Conservation (phyloP, 805 yeast genomes). For the Debaryomyces hansenii region DNA sequence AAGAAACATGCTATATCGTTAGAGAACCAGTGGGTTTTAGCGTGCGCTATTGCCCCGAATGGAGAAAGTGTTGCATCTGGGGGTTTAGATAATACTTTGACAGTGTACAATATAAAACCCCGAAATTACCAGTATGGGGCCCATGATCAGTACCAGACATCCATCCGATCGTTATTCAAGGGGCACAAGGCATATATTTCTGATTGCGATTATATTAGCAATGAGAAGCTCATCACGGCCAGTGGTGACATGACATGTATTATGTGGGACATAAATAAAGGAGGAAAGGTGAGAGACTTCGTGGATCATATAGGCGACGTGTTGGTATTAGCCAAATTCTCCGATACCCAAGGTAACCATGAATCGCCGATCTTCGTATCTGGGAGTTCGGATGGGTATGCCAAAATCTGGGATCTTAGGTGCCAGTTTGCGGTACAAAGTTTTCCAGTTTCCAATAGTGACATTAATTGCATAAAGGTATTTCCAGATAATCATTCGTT, state of each 20-base stretch:
- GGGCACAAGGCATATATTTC: constrained; percentile 85
- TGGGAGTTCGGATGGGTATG: constrained; percentile 69
- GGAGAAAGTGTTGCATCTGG: constrained; percentile 72
- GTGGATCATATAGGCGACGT: constrained; percentile 75
- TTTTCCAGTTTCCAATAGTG: constrained; percentile 58
- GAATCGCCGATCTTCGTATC: constrained; percentile 45
- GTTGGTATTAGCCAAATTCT: constrained; percentile 39
- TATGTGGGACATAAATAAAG: constrained; percentile 75
- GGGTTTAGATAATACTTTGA: constrained; percentile 78
- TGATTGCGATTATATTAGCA: constrained; percentile 65
- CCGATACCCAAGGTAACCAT: constrained; percentile 11
- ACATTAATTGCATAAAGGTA: constrained; percentile 58
- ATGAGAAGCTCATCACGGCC: constrained; percentile 59
- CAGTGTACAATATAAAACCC: constrained; percentile 51
- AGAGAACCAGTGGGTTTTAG: constrained; percentile 76
- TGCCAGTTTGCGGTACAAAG: constrained; percentile 48
- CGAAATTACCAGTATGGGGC: constrained; percentile 12
- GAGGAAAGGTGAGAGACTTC: constrained; percentile 52
- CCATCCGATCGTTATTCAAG: constrained; percentile 56
- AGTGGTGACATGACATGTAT: constrained; percentile 83
- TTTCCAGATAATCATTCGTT: constrained; percentile 73
- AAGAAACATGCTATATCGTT: constrained; percentile 70
- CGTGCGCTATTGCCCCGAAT: constrained; percentile 71
- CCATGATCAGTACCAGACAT: constrained; percentile 9
- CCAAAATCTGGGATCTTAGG: constrained; percentile 66